These are phyloP conservation scores for Suillus paluster DNA, from an alignment of 768 basidiomycete species.

Conservation along the genomic window DNA sequence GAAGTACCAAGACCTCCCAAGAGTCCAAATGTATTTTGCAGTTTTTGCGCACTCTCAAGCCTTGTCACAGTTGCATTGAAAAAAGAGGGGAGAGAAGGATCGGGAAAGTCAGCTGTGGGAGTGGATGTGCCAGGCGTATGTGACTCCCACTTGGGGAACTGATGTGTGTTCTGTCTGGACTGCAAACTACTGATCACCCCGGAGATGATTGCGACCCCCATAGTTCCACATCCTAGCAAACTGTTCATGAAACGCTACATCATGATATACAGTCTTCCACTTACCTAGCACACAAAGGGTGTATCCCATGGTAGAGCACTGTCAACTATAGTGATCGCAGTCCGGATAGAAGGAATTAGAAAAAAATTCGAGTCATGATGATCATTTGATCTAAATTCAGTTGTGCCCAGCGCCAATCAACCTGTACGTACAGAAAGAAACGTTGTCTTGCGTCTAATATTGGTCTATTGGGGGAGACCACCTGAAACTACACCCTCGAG, in stretches of 20 bases:
- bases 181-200: slow-evolving; percentile 89
- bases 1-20: slow-evolving; percentile 62
- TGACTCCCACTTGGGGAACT: slow-evolving; percentile 61
- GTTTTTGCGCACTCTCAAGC: slow-evolving; percentile 70
- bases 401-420: background rate
- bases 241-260: slow-evolving; percentile 20
- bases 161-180: slow-evolving; percentile 37
- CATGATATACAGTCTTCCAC: slow-evolving; percentile 10
- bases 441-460: background rate
- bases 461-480: background rate
- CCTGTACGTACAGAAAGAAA: background rate
- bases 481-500: background rate
- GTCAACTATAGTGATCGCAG: slow-evolving; percentile 7
- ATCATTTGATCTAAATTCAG: background rate
- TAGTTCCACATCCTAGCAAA: slow-evolving; percentile 89
- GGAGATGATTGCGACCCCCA: slow-evolving; percentile 95
- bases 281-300: slow-evolving; percentile 87
- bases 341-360: background rate
- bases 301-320: slow-evolving; percentile 71
- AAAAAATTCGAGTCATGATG: slow-evolving; percentile 17
- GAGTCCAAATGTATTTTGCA: slow-evolving; percentile 61
- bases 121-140: slow-evolving; percentile 78
- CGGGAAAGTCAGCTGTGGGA: slow-evolving; percentile 55
- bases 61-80: slow-evolving; percentile 91
- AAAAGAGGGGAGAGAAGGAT: slow-evolving; percentile 72